A percentile compares a stretch with the other conserved stretches of the same genome.
Evolutionary conservation across 306 rosid species (phyloP).

Genomic region (Sesbania bispinosa): DNA sequence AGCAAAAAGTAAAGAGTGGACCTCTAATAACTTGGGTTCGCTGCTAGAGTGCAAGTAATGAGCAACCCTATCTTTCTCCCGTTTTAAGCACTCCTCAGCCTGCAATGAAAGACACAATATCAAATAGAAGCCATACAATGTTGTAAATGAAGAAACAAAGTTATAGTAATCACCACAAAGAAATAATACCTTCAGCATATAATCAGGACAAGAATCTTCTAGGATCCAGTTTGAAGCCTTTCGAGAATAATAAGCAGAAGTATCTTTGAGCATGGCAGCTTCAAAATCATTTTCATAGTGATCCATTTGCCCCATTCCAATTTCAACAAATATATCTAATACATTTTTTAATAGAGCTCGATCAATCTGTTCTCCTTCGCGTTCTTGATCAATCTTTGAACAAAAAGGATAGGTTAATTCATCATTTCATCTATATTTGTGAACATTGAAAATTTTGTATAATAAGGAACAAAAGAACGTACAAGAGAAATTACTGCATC

Average conservation of each 20-base stretch:
- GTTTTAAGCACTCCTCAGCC: slow-evolving; percentile 64
- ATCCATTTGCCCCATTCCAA: slow-evolving; percentile 95
- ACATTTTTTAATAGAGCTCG: slow-evolving; percentile 79
- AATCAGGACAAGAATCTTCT: slow-evolving; percentile 85
- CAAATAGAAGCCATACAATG: not conserved
- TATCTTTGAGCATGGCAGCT: slow-evolving; percentile 63
- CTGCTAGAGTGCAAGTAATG: slow-evolving; percentile 58
- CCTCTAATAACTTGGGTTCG: slow-evolving; percentile 60
- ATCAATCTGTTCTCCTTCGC: slow-evolving; percentile 95
- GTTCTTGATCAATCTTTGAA: slow-evolving; percentile 83
- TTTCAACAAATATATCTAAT: slow-evolving; percentile 83
- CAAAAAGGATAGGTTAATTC: slow-evolving; percentile 1
- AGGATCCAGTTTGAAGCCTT: slow-evolving; percentile 89
- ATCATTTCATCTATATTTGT: slow-evolving; percentile 13
- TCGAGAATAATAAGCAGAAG: slow-evolving; percentile 76
- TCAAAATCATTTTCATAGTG: slow-evolving; percentile 78
- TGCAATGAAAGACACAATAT: slow-evolving; percentile 17
- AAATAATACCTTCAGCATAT: slow-evolving; percentile 61
- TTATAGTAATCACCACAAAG: not conserved
- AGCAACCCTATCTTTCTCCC: slow-evolving; percentile 61
- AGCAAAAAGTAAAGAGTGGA: slow-evolving; percentile 14
- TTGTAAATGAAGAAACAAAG: slow-evolving; percentile 3
- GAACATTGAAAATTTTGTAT: not conserved
- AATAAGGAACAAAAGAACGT: slow-evolving; percentile 11
- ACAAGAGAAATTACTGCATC: slow-evolving; percentile 86